Evolutionary conservation across 768 basidiomycete species (phyloP).

Genomic region (Cystobasidium ongulense): DNA sequence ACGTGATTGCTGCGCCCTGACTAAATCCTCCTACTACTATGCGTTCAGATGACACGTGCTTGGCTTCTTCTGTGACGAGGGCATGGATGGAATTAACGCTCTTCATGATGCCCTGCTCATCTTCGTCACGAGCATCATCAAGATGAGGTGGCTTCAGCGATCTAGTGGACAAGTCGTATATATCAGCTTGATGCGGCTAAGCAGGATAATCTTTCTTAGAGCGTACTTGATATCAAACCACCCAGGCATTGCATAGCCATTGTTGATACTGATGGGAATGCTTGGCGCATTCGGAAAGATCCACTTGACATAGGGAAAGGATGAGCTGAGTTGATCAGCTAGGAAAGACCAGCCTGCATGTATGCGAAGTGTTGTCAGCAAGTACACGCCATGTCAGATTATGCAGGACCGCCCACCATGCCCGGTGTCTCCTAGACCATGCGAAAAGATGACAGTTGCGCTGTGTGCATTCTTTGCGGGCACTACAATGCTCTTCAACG

Average conservation of each 20-base stretch:
- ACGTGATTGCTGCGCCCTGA: slow-evolving; percentile 28
- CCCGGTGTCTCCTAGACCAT: slow-evolving; percentile 25
- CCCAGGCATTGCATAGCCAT: slow-evolving; percentile 27
- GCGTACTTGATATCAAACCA: slow-evolving; percentile 14
- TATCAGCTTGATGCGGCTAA: background rate
- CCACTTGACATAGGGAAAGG: slow-evolving; percentile 21
- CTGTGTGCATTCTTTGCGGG: slow-evolving; percentile 26
- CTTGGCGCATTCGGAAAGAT: slow-evolving; percentile 28
- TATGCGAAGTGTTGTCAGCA: background rate
- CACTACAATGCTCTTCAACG: slow-evolving; percentile 18
- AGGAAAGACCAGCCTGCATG: slow-evolving; percentile 32
- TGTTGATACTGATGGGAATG: slow-evolving; percentile 29
- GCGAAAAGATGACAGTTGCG: slow-evolving; percentile 31
- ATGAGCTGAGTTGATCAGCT: slow-evolving; percentile 11
- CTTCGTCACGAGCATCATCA: slow-evolving; percentile 11
- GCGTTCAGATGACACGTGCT: slow-evolving; percentile 14
- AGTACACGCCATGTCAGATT: background rate
- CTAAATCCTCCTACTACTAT: slow-evolving; percentile 33
- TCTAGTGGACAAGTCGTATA: background rate
- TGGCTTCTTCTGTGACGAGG: slow-evolving; percentile 22
- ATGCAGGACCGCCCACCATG: background rate
- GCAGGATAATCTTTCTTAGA: background rate
- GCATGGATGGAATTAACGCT: slow-evolving; percentile 12
- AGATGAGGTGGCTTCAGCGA: slow-evolving; percentile 3
- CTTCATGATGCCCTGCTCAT: slow-evolving; percentile 29